Conservation (phyloP, 2,329 filamentous ascomycete genomes). For the Fonsecaea erecta region DNA sequence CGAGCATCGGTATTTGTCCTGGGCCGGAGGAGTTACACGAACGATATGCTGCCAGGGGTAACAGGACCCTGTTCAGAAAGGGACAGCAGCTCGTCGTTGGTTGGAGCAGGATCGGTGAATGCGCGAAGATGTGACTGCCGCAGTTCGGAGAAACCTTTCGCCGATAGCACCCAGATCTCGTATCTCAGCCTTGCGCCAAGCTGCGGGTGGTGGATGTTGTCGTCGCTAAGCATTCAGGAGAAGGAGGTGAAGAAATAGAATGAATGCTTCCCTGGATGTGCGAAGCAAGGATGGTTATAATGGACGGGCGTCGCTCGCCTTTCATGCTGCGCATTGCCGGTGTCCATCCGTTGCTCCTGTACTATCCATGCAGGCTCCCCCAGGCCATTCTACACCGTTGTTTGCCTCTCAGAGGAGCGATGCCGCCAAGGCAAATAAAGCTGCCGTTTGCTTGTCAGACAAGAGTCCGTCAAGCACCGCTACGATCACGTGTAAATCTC, state of each 20-base stretch:
- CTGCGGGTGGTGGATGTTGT: not conserved
- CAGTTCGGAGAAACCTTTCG: slow-evolving; percentile 21
- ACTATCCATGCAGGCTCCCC: not conserved
- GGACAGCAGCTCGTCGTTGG: not conserved
- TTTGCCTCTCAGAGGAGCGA: not conserved
- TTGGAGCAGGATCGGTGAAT: not conserved
- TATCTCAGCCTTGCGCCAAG: slow-evolving; percentile 19
- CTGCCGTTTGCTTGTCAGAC: not conserved
- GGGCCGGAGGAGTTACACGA: not conserved
- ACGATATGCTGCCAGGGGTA: not conserved
- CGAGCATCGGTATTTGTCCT: not conserved
- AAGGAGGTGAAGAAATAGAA: not conserved
- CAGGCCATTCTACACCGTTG: not conserved
- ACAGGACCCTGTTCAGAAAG: not conserved
- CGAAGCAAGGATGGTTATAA: not conserved
- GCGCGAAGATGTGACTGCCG: not conserved
- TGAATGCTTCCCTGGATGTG: not conserved
- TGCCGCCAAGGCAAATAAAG: not conserved
- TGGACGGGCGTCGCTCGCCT: not conserved
- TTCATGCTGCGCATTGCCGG: not conserved
- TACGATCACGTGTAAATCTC: not conserved
- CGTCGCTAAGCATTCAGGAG: not conserved
- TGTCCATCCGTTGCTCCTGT: not conserved
- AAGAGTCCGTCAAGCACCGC: not conserved
- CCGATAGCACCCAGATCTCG: slow-evolving; percentile 3